Conservation (phyloP, 257 asterid species). For the Solanum boliviense region DNA sequence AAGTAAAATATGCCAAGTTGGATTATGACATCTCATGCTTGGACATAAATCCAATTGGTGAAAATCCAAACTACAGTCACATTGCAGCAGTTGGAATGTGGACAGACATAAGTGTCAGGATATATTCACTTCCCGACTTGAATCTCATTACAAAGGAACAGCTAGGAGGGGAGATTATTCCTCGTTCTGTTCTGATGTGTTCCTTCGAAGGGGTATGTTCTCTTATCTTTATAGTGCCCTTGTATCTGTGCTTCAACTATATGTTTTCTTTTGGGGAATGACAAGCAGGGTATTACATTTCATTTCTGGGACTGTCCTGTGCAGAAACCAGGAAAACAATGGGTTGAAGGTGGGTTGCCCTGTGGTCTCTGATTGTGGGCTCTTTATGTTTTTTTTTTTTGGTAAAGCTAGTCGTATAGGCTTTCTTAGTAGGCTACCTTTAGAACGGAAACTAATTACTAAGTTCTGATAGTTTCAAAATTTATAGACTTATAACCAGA, state of each 20-base stretch:
- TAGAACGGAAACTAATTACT: neutral
- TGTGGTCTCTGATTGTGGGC: neutral
- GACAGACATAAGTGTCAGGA: constrained; percentile 86
- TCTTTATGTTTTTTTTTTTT: neutral
- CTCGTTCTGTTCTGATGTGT: constrained; percentile 95
- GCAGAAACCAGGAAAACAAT: neutral
- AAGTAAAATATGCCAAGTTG: constrained; percentile 62
- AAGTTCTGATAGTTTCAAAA: neutral
- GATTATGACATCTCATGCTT: constrained; percentile 95
- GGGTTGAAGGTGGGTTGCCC: neutral
- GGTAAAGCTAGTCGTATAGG: neutral
- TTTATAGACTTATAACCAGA: neutral
- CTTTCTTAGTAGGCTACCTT: neutral
- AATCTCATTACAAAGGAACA: constrained; percentile 75
- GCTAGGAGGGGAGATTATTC: constrained; percentile 96
- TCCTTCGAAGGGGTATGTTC: constrained; percentile 87
- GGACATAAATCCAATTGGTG: constrained; percentile 92
- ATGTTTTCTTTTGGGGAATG: neutral
- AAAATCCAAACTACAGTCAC: constrained; percentile 58
- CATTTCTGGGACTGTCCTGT: neutral
- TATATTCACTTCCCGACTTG: constrained; percentile 76
- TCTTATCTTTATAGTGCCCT: constrained; percentile 2
- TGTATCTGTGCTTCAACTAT: neutral
- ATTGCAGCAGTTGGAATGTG: constrained; percentile 99
- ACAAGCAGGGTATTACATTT: neutral